A percentile compares a stretch with the other conserved stretches of the same genome.
These are phyloP conservation scores for Cyclanthera cordifolia DNA, from an alignment of 306 rosid species.

Conservation along the genomic window DNA sequence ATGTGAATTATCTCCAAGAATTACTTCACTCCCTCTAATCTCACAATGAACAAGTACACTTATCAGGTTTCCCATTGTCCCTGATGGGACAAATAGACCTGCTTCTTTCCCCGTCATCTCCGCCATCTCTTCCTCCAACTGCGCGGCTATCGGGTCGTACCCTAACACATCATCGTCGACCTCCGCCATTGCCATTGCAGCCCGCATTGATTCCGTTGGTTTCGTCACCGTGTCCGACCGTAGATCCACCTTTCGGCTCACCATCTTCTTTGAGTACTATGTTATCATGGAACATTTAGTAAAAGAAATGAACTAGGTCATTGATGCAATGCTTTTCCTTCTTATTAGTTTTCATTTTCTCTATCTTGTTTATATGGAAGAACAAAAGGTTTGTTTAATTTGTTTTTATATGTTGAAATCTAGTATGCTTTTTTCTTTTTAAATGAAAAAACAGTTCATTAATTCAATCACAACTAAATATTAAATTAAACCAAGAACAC, in stretches of 20 bases:
- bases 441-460: too few species aligned
- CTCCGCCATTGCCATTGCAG: slow-evolving; percentile 82
- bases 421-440: too few species aligned
- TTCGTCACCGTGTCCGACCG: slow-evolving; percentile 87
- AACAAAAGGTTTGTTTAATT: too few species aligned
- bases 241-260: slow-evolving; percentile 56
- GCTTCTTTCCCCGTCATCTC: slow-evolving; percentile 70
- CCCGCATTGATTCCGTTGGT: slow-evolving; percentile 68
- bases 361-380: too few species aligned
- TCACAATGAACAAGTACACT: slow-evolving; percentile 83
- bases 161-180: slow-evolving; percentile 46
- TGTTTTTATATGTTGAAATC: too few species aligned
- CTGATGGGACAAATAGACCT: slow-evolving; percentile 78
- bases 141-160: slow-evolving; percentile 55
- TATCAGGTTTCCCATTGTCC: slow-evolving; percentile 91
- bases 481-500: too few species aligned
- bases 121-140: slow-evolving; percentile 64
- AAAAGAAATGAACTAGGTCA: too few species aligned
- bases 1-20: slow-evolving; percentile 68
- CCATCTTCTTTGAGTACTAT: too few species aligned
- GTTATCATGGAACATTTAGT: too few species aligned
- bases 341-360: too few species aligned
- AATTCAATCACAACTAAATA: too few species aligned
- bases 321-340: too few species aligned
- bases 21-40: slow-evolving; percentile 81